Base-by-base conservation (phyloP, 257 asterid genomes). In the Solanum etuberosum region DNA sequence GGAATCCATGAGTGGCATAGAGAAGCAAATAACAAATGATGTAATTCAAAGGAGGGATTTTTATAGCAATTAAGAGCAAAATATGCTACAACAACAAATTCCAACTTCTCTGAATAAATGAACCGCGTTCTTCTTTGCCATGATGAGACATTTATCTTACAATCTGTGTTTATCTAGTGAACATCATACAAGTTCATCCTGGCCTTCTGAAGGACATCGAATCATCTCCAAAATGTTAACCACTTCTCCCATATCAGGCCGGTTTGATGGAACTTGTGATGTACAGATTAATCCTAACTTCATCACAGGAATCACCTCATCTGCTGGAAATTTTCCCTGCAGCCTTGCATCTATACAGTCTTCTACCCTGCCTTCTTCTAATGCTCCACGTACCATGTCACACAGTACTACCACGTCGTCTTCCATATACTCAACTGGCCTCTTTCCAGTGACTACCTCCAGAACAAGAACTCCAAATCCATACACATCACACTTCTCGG, bases 381-480 rank as follows among this genome's bases (percentile, higher is more conserved):
- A 63, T 3, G 98, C 95, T 74, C 95, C 98, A 88, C 99, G 90
- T 80, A 96, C 94, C 99, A 95, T 95, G 90, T 96, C 99, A 54
- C 95, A 95, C 12, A 96, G 93, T 83, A 95, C 97, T 23, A 96
- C 95, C 1, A 96, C 99, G 7, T 96, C 99, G 63, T 96, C 99
- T 91, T 96, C 98, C 98, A 92, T 94, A 89, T 96, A 96, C 93
- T 96, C 99, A 6, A 96, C 98, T 2, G 99, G 98, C 89, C 95
- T 93, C 92, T 91, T 95, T 18, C 99, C 99, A 0, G 97, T 93
- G 3, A 95, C 94, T 8, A 92, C 87, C 92, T 96, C 99, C 86
- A 96, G 89, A 61, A 93, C 89, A 92, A 96, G 89, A 27, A 94
- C 94, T 18, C 98, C 99, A 31, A 95, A 96, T 8, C 99, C 99